These are phyloP conservation scores for Teunomyces pallodes DNA, from an alignment of 805 yeast genomes.

Conservation along the genomic window DNA sequence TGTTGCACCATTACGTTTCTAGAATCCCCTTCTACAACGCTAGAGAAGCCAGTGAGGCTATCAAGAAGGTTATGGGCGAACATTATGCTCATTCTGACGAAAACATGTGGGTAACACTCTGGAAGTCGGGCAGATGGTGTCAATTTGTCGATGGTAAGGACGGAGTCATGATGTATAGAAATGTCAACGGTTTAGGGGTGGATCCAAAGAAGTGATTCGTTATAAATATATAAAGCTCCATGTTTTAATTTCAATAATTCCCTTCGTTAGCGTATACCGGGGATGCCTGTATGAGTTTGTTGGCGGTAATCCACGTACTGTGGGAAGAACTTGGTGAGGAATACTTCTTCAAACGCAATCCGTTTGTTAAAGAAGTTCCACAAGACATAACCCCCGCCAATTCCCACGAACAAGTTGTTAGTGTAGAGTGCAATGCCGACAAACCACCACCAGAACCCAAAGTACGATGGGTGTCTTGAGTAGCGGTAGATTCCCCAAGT, in stretches of 20 bases:
- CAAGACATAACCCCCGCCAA: conserved; percentile 55
- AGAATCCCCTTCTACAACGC: conserved; percentile 57
- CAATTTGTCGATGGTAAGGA: conserved; percentile 68
- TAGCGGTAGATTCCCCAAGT: conserved; percentile 68
- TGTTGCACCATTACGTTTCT: conserved; percentile 53
- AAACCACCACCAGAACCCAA: conserved; percentile 94
- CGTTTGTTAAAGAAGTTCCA: conserved; percentile 68
- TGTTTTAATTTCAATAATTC: not conserved
- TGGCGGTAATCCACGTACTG: conserved; percentile 53
- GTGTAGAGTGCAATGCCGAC: conserved; percentile 76
- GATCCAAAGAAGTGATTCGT: conserved; percentile 9
- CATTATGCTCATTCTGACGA: conserved; percentile 50
- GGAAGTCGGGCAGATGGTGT: conserved; percentile 61
- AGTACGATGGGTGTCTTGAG: conserved; percentile 85
- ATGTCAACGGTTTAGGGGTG: conserved; percentile 41
- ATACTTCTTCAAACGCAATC: conserved; percentile 69
- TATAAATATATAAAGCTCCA: not conserved
- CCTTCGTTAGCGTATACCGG: conserved; percentile 41
- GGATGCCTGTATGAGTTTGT: conserved; percentile 58
- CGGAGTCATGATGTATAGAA: conserved; percentile 68
- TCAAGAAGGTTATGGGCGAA: conserved; percentile 51
- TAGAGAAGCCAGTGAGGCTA: conserved; percentile 51
- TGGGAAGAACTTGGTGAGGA: conserved; percentile 68
- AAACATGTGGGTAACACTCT: conserved; percentile 55
- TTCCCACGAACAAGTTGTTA: conserved; percentile 59